Evolutionary conservation across 768 basidiomycete genomes (phyloP), one percentile per base, ranked within the genome.

Genomic region (Neoboletus brunneissimus): DNA sequence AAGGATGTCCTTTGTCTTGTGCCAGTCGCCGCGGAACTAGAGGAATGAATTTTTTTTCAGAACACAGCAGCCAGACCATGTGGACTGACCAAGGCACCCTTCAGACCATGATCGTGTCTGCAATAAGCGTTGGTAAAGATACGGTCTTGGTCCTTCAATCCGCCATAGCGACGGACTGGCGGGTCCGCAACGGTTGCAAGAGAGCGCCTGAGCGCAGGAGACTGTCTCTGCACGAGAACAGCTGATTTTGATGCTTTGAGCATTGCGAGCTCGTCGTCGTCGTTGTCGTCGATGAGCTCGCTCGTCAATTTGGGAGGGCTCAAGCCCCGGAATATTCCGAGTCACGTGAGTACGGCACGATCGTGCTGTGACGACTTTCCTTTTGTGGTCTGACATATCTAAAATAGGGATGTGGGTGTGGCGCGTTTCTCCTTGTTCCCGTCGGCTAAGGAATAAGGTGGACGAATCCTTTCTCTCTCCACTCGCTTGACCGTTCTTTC

Each of bases 11-110:
- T 98, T 99, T 58, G 96, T 99, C 61, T 84, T 83, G 73, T 98
- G 96, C 96, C 96, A 99, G 77, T 99, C 96, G 11, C 96, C 96
- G 45, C 96, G 88, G 42, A 89, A 81, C 91, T 95, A 59, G 18
- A 49, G 29, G 6, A 25, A 31, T 18, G 7, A 22, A 44, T 56
- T 55, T 22, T 49, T 57, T 48, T 57, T 47, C 5, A 11, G 7
- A 8, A 23, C 1, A n/a, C 7, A 11, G 2, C 1, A 12, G 31
- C 3, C 20, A 20, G 3, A 32, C 8, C 1, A 38, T 11, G 8
- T 35, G 29, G 25, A 67, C 68, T 48, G 18, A 94, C 94, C 82
- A 83, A 69, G 22, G 96, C 96, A 41, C 96, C 96, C 74, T 97
- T 98, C 49, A 99, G 73, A 15, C 93, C 88, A 70, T 93, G 89